Base-by-base conservation (phyloP, 164 flowering plant genomes). In the Sextonia rubra region DNA sequence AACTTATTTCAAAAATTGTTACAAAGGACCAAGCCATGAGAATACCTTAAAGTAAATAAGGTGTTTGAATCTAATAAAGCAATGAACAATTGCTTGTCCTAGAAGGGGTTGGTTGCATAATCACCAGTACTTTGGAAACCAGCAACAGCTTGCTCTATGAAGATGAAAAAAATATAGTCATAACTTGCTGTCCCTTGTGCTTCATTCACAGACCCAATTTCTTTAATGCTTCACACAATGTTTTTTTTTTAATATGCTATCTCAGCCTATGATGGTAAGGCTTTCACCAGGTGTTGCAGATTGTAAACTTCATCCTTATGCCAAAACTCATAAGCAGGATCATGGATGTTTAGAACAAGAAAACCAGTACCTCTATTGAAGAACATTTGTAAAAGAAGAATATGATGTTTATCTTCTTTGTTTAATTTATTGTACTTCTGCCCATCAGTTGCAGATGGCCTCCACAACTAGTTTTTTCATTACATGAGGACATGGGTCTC, bases 381-480 rank as follows among this genome's bases (percentile, higher is more conserved):
- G 29, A 25, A 17, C 26, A 26, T 69, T 18, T 32, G 20, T 47
- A 69, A 7, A 55, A 17, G 47, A 49, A 29, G 47, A 58, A 55
- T 3, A 58, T 18, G 18, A 29, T 12, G 3, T 18, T 27, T 4
- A n/a, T 30, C 68, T 23, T 56, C 62, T 27, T 69, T 30, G 27
- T 47, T 55, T 69, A 26, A 49, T 56, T 58, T 69, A 27, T 29
- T 24, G 25, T 24, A n/a, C 18, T 71, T 24, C 37, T 26, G 61
- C 37, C 64, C 3, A 37, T 69, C 56, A 88, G 73, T 74, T 76
- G 83, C 95, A 90, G 66, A 86, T 69, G 47, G 85, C 91, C 72
- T 90, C 91, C 48, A 90, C 95, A 0, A 91, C 78, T 55, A 88
- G 85, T 81, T 87, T 83, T 85, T 90, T 90, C 91, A 85, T 87